These are phyloP conservation scores for Geotrichum reessii DNA, from an alignment of 1,139 yeast genomes.

Conservation along the genomic window DNA sequence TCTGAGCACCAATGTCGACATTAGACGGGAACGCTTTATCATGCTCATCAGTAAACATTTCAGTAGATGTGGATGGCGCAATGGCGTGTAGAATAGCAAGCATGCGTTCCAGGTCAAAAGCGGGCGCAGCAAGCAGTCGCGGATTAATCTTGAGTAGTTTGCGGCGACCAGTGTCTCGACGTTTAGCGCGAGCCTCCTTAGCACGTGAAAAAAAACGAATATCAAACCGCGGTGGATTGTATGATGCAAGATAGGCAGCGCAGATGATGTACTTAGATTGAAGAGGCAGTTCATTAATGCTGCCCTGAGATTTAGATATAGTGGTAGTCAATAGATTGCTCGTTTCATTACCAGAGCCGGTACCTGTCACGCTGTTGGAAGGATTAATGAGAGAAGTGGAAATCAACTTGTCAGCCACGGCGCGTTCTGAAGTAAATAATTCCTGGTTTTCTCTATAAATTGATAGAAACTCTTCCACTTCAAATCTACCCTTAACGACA, in stretches of 20 bases:
- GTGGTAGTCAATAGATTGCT: background rate
- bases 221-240: conserved; percentile 55
- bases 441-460: conserved; percentile 44
- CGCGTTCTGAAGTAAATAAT: conserved; percentile 41
- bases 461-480: conserved; percentile 42
- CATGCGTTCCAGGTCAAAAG: conserved; percentile 63
- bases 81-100: conserved; percentile 61
- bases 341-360: background rate
- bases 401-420: conserved; percentile 33
- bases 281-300: conserved; percentile 39
- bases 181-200: conserved; percentile 45
- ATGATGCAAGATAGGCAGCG: conserved; percentile 69
- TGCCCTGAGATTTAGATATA: background rate
- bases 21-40: conserved; percentile 34
- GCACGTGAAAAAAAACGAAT: conserved; percentile 55
- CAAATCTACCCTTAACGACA: conserved; percentile 35
- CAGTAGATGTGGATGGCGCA: conserved; percentile 32
- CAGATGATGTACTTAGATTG: conserved; percentile 57
- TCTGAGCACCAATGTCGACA: conserved; percentile 51
- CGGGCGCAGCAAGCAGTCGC: conserved; percentile 52
- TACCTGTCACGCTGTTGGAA: background rate
- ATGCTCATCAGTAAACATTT: conserved; percentile 24
- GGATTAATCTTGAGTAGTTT: conserved; percentile 47
- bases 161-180: conserved; percentile 41
- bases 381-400: conserved; percentile 6